Conservation (phyloP, 495 filamentous ascomycete species). For the Penicillium pancosmium region DNA sequence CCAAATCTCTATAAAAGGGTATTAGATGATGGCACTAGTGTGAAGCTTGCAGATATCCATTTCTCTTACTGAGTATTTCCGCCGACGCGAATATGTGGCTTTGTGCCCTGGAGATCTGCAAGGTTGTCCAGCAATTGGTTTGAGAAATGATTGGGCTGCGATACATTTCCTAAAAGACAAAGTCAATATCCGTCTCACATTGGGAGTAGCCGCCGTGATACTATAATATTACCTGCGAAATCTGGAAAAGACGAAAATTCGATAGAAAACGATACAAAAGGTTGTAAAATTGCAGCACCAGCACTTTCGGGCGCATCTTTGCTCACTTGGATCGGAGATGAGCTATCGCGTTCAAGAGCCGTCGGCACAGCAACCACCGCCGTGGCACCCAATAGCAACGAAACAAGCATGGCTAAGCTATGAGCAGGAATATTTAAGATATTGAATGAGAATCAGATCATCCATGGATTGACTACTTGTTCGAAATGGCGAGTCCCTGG, state of each 20-base stretch:
- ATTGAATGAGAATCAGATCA: too few species aligned
- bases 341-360: slow-evolving; percentile 5
- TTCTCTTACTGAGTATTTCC: slow-evolving; percentile 33
- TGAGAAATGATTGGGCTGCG: slow-evolving; percentile 31
- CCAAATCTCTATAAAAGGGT: slow-evolving; percentile 52
- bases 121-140: slow-evolving; percentile 30
- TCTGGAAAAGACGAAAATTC: slow-evolving; percentile 34
- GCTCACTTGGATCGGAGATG: slow-evolving; percentile 15
- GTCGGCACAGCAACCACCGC: slow-evolving; percentile 16
- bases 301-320: slow-evolving; percentile 17
- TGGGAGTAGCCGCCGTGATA: too few species aligned
- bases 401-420: slow-evolving; percentile 12
- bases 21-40: neutral
- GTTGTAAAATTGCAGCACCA: slow-evolving; percentile 22
- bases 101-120: slow-evolving; percentile 27
- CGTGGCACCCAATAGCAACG: slow-evolving; percentile 13
- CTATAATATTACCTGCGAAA: slow-evolving; percentile 23
- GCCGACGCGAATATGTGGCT: slow-evolving; percentile 32
- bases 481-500: neutral
- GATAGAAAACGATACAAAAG: slow-evolving; percentile 35
- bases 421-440: too few species aligned
- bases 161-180: slow-evolving; percentile 23
- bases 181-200: neutral
- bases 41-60: neutral
- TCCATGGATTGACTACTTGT: too few species aligned